phyloP scores from a whole-genome alignment of 2,329 filamentous ascomycete species.

The Mycosphaerelloides madeirae region DNA sequence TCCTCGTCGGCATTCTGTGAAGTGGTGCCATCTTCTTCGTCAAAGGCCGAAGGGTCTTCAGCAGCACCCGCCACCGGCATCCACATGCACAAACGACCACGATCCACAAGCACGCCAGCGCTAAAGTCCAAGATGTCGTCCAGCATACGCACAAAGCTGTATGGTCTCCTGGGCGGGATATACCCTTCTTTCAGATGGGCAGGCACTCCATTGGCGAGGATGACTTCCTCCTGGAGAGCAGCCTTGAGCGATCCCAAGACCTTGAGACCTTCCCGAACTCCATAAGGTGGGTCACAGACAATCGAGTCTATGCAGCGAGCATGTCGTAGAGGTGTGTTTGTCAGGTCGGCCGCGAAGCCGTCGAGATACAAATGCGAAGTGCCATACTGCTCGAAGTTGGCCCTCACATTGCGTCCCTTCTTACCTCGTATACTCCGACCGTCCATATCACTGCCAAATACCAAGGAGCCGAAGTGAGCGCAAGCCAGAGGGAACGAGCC shows the following conservation, averaged over 20 bases:
- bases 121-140: constrained; percentile 86
- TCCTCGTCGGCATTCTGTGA: constrained; percentile 26
- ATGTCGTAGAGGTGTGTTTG: constrained; percentile 66
- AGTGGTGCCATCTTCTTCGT: constrained; percentile 11
- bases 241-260: constrained; percentile 74
- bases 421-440: constrained; percentile 79
- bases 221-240: constrained; percentile 43
- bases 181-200: constrained; percentile 68
- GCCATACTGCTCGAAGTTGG: constrained; percentile 83
- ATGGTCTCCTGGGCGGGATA: constrained; percentile 83
- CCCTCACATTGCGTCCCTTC: constrained; percentile 50
- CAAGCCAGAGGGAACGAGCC: constrained; percentile 88
- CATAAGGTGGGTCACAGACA: constrained; percentile 92
- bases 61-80: constrained; percentile 75
- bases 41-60: constrained; percentile 40
- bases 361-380: constrained; percentile 64
- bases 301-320: constrained; percentile 75
- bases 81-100: constrained; percentile 86
- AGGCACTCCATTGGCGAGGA: constrained; percentile 64
- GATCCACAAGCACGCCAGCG: constrained; percentile 67
- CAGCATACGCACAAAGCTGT: constrained; percentile 85
- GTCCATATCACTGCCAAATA: constrained; percentile 89
- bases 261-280: constrained; percentile 83
- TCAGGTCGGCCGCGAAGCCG: constrained; percentile 79
- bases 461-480: constrained; percentile 79